Evolutionary conservation across 306 rosid genomes (phyloP).

Genomic region (Erythrophleum fordii): DNA sequence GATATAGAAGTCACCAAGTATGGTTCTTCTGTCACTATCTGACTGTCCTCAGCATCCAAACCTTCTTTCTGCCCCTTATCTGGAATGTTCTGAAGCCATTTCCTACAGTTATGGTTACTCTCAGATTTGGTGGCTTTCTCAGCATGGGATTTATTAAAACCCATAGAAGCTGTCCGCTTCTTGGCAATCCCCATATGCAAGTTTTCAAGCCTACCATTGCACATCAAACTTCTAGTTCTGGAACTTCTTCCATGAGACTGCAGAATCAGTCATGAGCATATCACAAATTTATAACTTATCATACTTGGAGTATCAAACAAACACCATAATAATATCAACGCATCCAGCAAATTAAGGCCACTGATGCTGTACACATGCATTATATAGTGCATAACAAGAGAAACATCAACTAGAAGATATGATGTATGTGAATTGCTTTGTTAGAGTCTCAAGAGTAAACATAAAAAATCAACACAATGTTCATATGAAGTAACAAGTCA

Average conservation of each 20-base stretch:
- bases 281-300: slow-evolving; percentile 34
- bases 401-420: background rate
- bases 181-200: slow-evolving; percentile 44
- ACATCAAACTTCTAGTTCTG: slow-evolving; percentile 35
- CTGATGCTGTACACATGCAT: background rate
- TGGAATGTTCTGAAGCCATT: slow-evolving; percentile 40
- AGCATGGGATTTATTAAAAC: slow-evolving; percentile 38
- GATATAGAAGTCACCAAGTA: slow-evolving; percentile 16
- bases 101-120: slow-evolving; percentile 33
- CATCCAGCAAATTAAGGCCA: slow-evolving; percentile 26
- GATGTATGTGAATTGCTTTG: slow-evolving; percentile 8
- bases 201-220: slow-evolving; percentile 47
- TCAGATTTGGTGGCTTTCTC: slow-evolving; percentile 29
- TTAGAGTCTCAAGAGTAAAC: background rate
- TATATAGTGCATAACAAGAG: slow-evolving; percentile 26
- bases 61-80: slow-evolving; percentile 44
- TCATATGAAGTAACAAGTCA: slow-evolving; percentile 18
- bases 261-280: slow-evolving; percentile 51
- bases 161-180: slow-evolving; percentile 39
- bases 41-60: slow-evolving; percentile 61
- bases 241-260: slow-evolving; percentile 59
- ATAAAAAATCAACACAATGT: slow-evolving; percentile 22
- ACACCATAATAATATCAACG: slow-evolving; percentile 28
- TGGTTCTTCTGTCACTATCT: slow-evolving; percentile 57
- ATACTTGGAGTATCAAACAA: slow-evolving; percentile 18